A percentile compares a stretch with the other conserved stretches of the same genome.
Conservation (phyloP, 2,329 filamentous ascomycete genomes). For the Macrophomina phaseolina region DNA sequence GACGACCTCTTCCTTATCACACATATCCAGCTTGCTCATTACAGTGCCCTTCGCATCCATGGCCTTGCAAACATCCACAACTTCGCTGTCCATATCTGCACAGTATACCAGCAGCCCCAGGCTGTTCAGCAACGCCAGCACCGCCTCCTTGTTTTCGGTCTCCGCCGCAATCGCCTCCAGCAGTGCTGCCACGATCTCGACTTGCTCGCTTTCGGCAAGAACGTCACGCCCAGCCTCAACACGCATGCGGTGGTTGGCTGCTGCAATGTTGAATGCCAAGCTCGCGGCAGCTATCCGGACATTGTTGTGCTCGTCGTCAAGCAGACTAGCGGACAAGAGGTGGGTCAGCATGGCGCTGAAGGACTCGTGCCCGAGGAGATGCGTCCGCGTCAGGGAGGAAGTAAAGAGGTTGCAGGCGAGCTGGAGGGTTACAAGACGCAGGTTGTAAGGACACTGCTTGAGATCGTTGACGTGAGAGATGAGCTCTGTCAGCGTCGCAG, state of each 20-base stretch:
- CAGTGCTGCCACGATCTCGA: constrained; percentile 81
- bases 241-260: constrained; percentile 70
- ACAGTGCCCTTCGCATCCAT: constrained; percentile 66
- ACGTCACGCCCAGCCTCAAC: constrained; percentile 53
- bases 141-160: constrained; percentile 65
- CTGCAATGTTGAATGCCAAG: constrained; percentile 81
- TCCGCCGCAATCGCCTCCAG: constrained; percentile 71
- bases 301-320: constrained; percentile 76
- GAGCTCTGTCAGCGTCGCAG: constrained; percentile 62
- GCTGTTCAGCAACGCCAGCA: constrained; percentile 77
- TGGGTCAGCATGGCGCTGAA: constrained; percentile 62
- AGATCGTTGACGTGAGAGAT: constrained; percentile 62
- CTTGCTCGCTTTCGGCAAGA: constrained; percentile 72
- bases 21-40: constrained; percentile 14
- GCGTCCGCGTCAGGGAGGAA: constrained; percentile 70
- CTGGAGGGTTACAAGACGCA: constrained; percentile 83
- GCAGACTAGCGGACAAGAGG: constrained; percentile 76
- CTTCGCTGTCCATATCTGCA: constrained; percentile 70
- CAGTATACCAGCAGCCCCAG: constrained; percentile 79
- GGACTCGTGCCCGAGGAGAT: constrained; percentile 60
- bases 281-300: constrained; percentile 82
- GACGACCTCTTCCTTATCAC: constrained; percentile 15
- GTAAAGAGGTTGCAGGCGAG: constrained; percentile 85
- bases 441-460: constrained; percentile 72
- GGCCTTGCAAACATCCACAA: constrained; percentile 78